Evolutionary conservation across 179 eudicot species (phyloP).

Genomic region (Drosera spatulata): DNA sequence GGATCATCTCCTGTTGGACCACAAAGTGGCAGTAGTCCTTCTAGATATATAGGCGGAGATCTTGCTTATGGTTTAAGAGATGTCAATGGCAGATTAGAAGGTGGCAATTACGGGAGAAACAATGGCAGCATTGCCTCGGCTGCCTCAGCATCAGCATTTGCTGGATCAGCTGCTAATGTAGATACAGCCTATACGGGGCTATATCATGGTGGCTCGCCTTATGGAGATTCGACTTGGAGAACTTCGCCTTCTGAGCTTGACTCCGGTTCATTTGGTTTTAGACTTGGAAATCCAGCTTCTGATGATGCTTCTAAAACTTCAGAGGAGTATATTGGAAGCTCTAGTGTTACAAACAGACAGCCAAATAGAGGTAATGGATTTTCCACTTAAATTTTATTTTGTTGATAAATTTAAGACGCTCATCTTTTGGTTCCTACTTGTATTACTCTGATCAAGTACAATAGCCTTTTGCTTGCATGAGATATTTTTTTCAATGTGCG

Average conservation of each 20-base stretch:
- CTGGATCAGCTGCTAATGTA: conserved; percentile 30
- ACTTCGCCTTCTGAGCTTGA: conserved; percentile 47
- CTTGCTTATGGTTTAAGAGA: conserved; percentile 52
- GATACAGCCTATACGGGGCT: conserved; percentile 46
- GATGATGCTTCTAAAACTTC: conserved; percentile 44
- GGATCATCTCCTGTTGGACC: conserved; percentile 31
- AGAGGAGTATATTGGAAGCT: conserved; percentile 47
- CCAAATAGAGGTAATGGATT: conserved; percentile 57
- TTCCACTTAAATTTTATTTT: not conserved
- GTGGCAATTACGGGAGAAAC: conserved; percentile 47
- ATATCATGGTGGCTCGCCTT: conserved; percentile 30
- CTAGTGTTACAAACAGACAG: conserved; percentile 55
- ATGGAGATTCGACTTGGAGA: conserved; percentile 56
- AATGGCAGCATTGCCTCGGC: conserved; percentile 10
- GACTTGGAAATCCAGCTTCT: conserved; percentile 32
- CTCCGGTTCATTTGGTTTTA: conserved; percentile 59
- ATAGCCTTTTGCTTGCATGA: no score
- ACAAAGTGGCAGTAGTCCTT: conserved; percentile 35
- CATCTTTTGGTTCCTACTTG: no score
- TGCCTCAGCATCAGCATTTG: conserved; percentile 25
- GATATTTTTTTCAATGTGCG: no score
- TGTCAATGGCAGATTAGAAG: conserved; percentile 31
- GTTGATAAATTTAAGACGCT: no score
- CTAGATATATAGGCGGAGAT: conserved; percentile 37
- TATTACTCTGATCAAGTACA: no score